A percentile compares a stretch with the other conserved stretches of the same genome.
These are phyloP conservation scores for Mycena sanguinolenta DNA, from an alignment of 768 basidiomycete species.

Conservation along the genomic window DNA sequence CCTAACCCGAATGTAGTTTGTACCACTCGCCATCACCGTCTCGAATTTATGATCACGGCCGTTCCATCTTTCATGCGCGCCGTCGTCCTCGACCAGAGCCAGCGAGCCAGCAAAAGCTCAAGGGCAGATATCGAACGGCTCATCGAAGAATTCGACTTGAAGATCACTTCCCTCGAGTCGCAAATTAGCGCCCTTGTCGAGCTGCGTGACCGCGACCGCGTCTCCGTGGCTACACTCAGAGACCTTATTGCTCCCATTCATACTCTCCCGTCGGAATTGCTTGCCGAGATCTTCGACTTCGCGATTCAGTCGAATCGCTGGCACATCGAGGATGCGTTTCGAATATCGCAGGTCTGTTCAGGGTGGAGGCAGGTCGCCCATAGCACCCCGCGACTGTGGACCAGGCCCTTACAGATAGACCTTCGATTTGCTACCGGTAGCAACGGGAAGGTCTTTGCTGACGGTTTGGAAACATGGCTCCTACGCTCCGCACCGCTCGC, in stretches of 20 bases:
- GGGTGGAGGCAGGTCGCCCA: conserved; percentile 1
- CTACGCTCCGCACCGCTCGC: background rate
- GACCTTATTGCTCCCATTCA: background rate
- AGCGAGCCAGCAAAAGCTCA: background rate
- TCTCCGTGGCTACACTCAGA: background rate
- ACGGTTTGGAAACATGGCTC: background rate
- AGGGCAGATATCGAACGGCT: background rate
- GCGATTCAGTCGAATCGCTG: background rate
- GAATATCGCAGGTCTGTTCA: background rate
- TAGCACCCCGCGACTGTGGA: conserved; percentile 7
- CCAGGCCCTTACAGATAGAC: background rate
- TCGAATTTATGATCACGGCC: too few relatives aligned
- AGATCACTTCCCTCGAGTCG: background rate
- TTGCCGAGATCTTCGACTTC: conserved; percentile 2
- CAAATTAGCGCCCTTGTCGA: too few relatives aligned
- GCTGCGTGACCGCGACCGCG: background rate
- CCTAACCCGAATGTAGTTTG: too few relatives aligned
- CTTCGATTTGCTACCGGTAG: background rate
- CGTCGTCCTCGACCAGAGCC: too few relatives aligned
- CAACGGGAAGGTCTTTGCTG: background rate
- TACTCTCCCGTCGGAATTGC: background rate
- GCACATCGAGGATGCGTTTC: background rate
- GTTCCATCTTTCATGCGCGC: too few relatives aligned
- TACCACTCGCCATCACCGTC: too few relatives aligned
- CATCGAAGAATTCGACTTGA: background rate